A percentile compares a stretch with the other conserved stretches of the same genome.
phyloP scores from a whole-genome alignment of 164 flowering plant species.

The Protea cynaroides region DNA sequence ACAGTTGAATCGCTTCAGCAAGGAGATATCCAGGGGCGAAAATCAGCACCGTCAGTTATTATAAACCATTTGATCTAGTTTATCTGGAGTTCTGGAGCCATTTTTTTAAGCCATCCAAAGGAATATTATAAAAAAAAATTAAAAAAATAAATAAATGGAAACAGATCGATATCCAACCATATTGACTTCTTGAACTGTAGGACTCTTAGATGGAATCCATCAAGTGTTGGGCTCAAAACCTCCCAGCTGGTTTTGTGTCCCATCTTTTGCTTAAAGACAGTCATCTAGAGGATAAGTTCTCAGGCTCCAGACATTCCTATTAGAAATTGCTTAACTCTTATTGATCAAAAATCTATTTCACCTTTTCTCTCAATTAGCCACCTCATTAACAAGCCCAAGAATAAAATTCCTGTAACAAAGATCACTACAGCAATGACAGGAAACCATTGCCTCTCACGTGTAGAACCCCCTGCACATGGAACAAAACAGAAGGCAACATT shows the following conservation, averaged over 20 bases:
- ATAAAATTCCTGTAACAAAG: background rate
- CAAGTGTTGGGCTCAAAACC: background rate
- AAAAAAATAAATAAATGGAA: too few relatives aligned
- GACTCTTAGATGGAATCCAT: too few relatives aligned
- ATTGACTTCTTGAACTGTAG: too few relatives aligned
- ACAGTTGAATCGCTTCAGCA: background rate
- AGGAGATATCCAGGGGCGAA: background rate
- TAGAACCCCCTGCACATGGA: background rate
- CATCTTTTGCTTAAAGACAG: background rate
- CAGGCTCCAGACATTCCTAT: too few relatives aligned
- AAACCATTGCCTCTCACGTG: background rate
- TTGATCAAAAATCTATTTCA: background rate
- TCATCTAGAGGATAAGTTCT: too few relatives aligned
- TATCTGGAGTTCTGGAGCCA: background rate
- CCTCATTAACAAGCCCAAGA: background rate
- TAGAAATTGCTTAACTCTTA: too few relatives aligned
- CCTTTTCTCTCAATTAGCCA: background rate
- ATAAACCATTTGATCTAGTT: too few relatives aligned
- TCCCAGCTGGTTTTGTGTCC: background rate
- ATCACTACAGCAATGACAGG: background rate
- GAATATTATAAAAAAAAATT: too few relatives aligned
- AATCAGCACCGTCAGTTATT: too few relatives aligned
- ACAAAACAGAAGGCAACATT: background rate
- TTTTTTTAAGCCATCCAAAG: too few relatives aligned
- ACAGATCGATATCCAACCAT: too few relatives aligned